These are phyloP conservation scores for Nigrospora osmanthi DNA, from an alignment of 2,329 filamentous ascomycete species.

Conservation along the genomic window DNA sequence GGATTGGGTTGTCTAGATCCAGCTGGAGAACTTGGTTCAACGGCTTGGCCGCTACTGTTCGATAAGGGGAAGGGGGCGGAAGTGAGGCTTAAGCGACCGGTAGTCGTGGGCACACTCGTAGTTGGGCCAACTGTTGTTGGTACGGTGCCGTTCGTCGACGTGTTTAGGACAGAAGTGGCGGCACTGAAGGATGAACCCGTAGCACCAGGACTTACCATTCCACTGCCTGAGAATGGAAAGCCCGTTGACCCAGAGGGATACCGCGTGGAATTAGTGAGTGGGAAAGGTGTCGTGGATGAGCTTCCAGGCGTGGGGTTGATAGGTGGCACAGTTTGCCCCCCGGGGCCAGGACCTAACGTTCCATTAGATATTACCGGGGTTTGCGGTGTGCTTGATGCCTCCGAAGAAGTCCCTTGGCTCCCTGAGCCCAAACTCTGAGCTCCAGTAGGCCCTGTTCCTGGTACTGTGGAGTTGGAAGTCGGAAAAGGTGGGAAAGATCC, in stretches of 20 bases:
- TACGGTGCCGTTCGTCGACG: too few relatives aligned
- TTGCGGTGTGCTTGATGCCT: too few relatives aligned
- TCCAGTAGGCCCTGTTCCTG: conserved; percentile 6
- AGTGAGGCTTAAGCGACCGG: not conserved
- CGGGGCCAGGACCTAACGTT: not conserved
- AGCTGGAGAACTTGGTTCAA: conserved; percentile 4
- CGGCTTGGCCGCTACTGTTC: conserved; percentile 2
- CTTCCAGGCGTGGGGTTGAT: too few relatives aligned
- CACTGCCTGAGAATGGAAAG: conserved; percentile 2
- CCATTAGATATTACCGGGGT: too few relatives aligned
- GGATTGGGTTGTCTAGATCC: conserved; percentile 2
- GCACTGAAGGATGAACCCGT: too few relatives aligned
- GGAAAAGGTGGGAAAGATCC: conserved; percentile 8
- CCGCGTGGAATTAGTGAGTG: conserved; percentile 6
- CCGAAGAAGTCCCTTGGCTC: not conserved
- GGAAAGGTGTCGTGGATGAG: not conserved
- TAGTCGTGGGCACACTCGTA: not conserved
- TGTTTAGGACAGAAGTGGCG: too few relatives aligned
- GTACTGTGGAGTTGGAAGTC: conserved; percentile 7
- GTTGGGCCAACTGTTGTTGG: not conserved
- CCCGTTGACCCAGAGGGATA: conserved; percentile 2
- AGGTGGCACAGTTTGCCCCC: not conserved
- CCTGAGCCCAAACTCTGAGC: not conserved
- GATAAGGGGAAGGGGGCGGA: conserved; percentile 1
- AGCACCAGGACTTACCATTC: too few relatives aligned